Evolutionary conservation across 23 red algal species (phyloP).

Genomic region (Gracilaria vermiculophylla): DNA sequence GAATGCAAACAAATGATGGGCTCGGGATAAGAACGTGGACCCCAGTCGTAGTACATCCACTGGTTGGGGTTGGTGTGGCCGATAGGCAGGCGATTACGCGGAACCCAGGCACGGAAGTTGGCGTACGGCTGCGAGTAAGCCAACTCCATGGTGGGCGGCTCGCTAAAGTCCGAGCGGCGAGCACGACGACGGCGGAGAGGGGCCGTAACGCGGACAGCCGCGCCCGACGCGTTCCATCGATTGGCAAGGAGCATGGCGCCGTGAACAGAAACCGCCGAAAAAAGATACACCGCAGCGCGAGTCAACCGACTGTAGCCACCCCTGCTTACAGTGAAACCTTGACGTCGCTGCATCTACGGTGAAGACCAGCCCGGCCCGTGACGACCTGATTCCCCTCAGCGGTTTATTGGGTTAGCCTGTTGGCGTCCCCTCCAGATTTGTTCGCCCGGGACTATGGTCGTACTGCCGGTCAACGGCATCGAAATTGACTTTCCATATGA

Average conservation of each 20-base stretch:
- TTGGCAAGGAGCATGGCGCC: background rate
- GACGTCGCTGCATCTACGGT: too few relatives aligned
- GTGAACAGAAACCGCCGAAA: background rate
- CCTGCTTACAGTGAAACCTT: background rate
- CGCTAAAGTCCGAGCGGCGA: background rate
- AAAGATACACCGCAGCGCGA: background rate
- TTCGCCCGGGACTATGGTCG: slow-evolving; percentile 28
- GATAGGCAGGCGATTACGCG: slow-evolving; percentile 71
- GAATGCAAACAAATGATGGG: slow-evolving; percentile 86
- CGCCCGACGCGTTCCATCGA: background rate
- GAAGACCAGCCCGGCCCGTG: too few relatives aligned
- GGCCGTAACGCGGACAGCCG: background rate
- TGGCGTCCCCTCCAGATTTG: background rate
- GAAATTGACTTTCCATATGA: slow-evolving; percentile 86
- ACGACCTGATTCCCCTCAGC: too few relatives aligned
- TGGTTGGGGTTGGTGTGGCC: slow-evolving; percentile 52
- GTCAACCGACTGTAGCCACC: background rate
- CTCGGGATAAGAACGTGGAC: slow-evolving; percentile 74
- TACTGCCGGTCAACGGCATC: slow-evolving; percentile 57
- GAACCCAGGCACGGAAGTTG: slow-evolving; percentile 95
- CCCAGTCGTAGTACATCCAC: slow-evolving; percentile 92
- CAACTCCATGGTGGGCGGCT: slow-evolving; percentile 42
- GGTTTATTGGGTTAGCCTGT: background rate
- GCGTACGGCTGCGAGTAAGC: slow-evolving; percentile 70
- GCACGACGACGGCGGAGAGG: background rate